Evolutionary conservation across 2,329 filamentous ascomycete genomes (phyloP), one percentile per base, ranked within the genome.

Genomic region (Penicillium digitatum): DNA sequence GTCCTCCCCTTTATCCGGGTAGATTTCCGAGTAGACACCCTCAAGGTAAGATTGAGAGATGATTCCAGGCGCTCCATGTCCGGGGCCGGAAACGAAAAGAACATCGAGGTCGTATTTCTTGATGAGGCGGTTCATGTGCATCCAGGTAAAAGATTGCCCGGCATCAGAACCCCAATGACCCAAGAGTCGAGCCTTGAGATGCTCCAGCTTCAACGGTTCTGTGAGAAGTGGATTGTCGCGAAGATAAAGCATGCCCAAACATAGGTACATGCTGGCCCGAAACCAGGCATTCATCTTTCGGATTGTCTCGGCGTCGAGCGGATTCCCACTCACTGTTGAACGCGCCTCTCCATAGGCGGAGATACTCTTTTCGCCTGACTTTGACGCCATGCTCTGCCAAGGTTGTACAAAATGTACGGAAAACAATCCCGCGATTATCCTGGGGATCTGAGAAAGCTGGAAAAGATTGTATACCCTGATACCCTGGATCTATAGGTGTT

Each of bases 41-140:
- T 92, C 88, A 14, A 92, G 81, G 65, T 89, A 92, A 14, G 86
- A 84, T 71, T 90, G 87, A 0, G 87, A 87, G 35, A 92, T 80
- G 11, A 91, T 82, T 7, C 86, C 88, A 0, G 88, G 88, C 1
- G 88, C 88, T 53, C 88, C 88, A 63, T 92, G 88, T 38, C 88
- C 88, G 0, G 88, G 88, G 6, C 88, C 88, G 2, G 87, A 89
- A 55, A 92, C 78, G 69, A 89, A 91, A 62, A 89, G 79, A 29
- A 83, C 80, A 66, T 92, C 81, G 47, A 91, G 75, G 60, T 89
- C 82, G 66, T 90, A 88, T 73, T 90, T 91, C 72, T 88, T 90
- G 78, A 91, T 90, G 56, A 91, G 76, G 32, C 87, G 85, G 73
- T 91, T 91, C 79, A 90, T 87, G 74, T 91, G 88, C 76, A 90